Base-by-base conservation (phyloP, 805 yeast species). In the Nakazawaea holstii region DNA sequence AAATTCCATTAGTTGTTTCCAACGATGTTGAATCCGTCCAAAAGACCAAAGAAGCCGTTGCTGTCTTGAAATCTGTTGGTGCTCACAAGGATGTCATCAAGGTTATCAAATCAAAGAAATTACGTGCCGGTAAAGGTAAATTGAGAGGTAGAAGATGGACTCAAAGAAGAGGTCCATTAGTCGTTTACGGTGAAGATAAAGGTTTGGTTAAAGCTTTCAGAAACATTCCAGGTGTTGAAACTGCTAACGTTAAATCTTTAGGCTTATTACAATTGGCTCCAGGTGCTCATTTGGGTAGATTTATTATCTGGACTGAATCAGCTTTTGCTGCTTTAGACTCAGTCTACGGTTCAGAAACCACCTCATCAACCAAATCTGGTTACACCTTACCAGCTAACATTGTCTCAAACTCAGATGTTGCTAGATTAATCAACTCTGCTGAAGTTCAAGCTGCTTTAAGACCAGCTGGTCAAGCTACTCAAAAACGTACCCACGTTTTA, bases 81-180 rank as follows among this genome's bases (percentile, higher is more conserved):
- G 99, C 99, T 67, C 95, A 89, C 85, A 83, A 90, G 75, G 99
- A 94, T 70, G 94, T 94, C 68, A 82, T 87, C 80, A 90, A 90
- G 86, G 99, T 92, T 69, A 80, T 92, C 82, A 89, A 88, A 78
- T 92, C 98, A 76, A 91, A 88, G 90, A 94, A 90, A 79, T 73
- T 91, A 78, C 90, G 99, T 80, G 97, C 99, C 65, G 99, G 99
- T 84, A 89, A 92, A 84, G 99, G 99, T 87, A 94, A 94, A 82
- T 79, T 89, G 80, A 90, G 99, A 85, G 95, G 95, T 80, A 90
- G 99, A 82, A 91, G 99, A 82, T 87, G 81, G 86, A 88, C 96
- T 67, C 99, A 94, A 81, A 91, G 98, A 84, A 88, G 94, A 77
- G 99, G 99, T 75, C 99, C 99, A 71, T 87, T 94, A 71, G 95